Evolutionary conservation across 176 grass and related monocot species (phyloP).

Genomic region (Ampelocalamus luodianensis): DNA sequence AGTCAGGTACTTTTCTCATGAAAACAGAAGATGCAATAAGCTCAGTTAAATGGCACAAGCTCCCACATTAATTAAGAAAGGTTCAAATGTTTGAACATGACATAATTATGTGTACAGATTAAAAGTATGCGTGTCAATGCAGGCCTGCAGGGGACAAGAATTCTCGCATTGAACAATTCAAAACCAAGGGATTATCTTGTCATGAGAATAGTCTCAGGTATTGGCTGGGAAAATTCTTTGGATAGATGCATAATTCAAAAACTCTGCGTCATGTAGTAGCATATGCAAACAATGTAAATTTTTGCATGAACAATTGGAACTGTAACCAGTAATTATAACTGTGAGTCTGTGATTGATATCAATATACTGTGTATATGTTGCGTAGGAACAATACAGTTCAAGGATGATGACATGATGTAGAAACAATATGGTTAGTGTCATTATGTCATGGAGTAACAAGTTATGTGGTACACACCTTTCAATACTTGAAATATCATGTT

Average conservation of each 20-base stretch:
- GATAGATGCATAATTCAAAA: conserved; percentile 3
- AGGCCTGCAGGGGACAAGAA: neutral
- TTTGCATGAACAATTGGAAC: neutral
- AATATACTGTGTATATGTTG: neutral
- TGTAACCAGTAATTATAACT: neutral
- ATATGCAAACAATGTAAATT: conserved; percentile 16
- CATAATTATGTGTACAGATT: conserved; percentile 31
- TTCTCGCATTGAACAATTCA: conserved; percentile 15
- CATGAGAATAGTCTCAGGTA: neutral
- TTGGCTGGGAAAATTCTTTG: neutral
- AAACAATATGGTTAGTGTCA: neutral
- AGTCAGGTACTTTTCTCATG: conserved; percentile 7
- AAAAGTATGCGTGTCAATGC: neutral
- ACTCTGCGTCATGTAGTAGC: neutral
- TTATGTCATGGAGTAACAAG: conserved; percentile 27
- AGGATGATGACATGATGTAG: neutral
- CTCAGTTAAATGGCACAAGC: conserved; percentile 1
- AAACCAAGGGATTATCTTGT: conserved; percentile 18
- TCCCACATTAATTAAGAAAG: neutral
- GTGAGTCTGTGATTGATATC: neutral
- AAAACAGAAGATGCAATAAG: conserved; percentile 23
- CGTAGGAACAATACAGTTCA: neutral
- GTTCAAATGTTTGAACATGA: neutral
- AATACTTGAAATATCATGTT: conserved; percentile 84
- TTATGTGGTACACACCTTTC: conserved; percentile 63